Evolutionary conservation across 1,139 yeast genomes (phyloP).

Genomic region (Suhomyces maxii): DNA sequence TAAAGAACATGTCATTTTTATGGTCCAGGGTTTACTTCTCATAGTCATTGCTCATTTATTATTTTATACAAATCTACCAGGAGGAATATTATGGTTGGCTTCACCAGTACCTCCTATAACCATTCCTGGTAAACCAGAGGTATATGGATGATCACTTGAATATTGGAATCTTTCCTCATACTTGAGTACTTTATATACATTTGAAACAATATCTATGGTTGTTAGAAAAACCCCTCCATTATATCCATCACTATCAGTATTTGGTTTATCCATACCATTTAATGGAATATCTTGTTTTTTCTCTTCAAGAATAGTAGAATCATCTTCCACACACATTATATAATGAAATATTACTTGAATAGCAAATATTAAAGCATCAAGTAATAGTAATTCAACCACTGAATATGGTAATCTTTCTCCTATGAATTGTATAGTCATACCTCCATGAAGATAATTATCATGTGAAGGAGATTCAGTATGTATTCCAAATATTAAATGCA

Average conservation of each 20-base stretch:
- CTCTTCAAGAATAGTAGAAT: conserved; percentile 27
- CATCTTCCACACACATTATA: conserved; percentile 34
- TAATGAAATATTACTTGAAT: conserved; percentile 35
- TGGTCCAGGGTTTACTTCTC: no score
- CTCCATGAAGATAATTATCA: conserved; percentile 33
- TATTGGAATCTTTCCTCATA: conserved; percentile 17
- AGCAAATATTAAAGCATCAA: conserved; percentile 29
- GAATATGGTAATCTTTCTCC: conserved; percentile 39
- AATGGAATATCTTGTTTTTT: conserved; percentile 3
- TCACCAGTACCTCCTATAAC: background rate
- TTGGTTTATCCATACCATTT: conserved; percentile 14
- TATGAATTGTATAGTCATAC: conserved; percentile 40
- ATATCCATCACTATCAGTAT: conserved; percentile 38
- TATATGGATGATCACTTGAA: background rate
- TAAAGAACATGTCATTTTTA: no score
- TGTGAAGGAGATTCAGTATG: conserved; percentile 17
- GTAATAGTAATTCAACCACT: conserved; percentile 25
- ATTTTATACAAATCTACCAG: no score
- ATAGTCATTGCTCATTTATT: no score
- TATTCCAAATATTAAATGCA: conserved; percentile 34
- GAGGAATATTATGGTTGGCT: no score
- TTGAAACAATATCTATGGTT: conserved; percentile 27
- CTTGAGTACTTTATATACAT: conserved; percentile 17
- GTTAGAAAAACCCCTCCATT: conserved; percentile 39
- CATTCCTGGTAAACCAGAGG: background rate